Evolutionary conservation across 371 early-diverging fungal species (phyloP).

Genomic region (Haplosporangium sp.): DNA sequence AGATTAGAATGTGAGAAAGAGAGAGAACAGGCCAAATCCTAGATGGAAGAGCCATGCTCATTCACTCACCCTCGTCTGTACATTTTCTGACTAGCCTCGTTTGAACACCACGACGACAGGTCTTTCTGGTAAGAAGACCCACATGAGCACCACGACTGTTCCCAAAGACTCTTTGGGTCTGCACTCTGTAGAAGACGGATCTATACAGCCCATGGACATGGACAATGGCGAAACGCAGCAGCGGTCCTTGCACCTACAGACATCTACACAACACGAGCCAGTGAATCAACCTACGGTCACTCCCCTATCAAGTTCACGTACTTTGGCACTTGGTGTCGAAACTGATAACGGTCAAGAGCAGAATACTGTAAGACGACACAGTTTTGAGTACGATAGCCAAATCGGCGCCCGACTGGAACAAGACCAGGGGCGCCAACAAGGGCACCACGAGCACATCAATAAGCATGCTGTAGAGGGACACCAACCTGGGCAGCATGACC

Average conservation of each 20-base stretch:
- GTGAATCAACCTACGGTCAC: too few species aligned
- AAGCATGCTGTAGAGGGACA: background rate
- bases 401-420: background rate
- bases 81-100: too few species aligned
- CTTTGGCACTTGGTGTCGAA: too few species aligned
- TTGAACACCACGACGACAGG: too few species aligned
- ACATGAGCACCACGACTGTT: constrained; percentile 20
- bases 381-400: background rate
- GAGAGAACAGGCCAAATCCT: too few species aligned
- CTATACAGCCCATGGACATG: constrained; percentile 20
- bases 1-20: too few species aligned
- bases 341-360: background rate
- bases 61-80: too few species aligned
- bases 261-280: too few species aligned
- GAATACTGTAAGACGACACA: background rate
- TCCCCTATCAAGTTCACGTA: too few species aligned
- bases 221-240: constrained; percentile 1
- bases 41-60: too few species aligned
- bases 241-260: too few species aligned
- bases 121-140: background rate
- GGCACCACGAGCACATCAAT: background rate
- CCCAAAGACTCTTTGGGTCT: constrained; percentile 7
- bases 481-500: background rate
- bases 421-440: background rate
- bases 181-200: constrained; percentile 1